Evolutionary conservation across 441 rosid species (phyloP).

Genomic region (Sinapis alba): DNA sequence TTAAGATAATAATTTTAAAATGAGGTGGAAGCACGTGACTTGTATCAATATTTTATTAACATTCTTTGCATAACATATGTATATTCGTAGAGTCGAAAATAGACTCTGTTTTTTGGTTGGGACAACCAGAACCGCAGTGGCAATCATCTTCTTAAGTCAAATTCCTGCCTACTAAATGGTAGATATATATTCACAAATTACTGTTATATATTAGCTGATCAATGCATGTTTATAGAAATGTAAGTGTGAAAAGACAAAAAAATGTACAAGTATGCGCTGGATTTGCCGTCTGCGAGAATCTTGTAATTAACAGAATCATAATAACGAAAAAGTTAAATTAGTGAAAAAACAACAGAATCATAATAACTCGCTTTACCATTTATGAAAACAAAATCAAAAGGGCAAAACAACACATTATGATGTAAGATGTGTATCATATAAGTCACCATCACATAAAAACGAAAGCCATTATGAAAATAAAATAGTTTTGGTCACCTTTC

Average conservation of each 20-base stretch:
- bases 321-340: no score
- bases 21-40: background rate
- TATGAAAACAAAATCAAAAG: conserved; percentile 26
- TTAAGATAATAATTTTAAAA: background rate
- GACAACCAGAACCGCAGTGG: conserved; percentile 23
- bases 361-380: conserved; percentile 29
- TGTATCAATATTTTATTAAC: background rate
- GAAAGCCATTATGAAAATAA: background rate
- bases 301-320: background rate
- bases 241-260: conserved; percentile 9
- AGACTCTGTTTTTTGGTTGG: background rate
- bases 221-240: background rate
- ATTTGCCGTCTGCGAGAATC: conserved; percentile 8
- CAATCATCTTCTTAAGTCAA: conserved; percentile 26
- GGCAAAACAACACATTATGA: conserved; percentile 26
- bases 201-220: conserved; percentile 28
- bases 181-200: conserved; percentile 22
- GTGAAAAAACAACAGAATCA: conserved; percentile 6
- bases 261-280: conserved; percentile 2
- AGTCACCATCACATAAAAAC: background rate
- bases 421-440: conserved; percentile 21
- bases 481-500: background rate
- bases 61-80: background rate
- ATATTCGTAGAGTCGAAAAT: background rate
- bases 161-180: conserved; percentile 7